Percentiles rank a stretch among this genome's conserved stretches.
phyloP scores from a whole-genome alignment of 176 grass and related monocot species.

The Carex cristatella region DNA sequence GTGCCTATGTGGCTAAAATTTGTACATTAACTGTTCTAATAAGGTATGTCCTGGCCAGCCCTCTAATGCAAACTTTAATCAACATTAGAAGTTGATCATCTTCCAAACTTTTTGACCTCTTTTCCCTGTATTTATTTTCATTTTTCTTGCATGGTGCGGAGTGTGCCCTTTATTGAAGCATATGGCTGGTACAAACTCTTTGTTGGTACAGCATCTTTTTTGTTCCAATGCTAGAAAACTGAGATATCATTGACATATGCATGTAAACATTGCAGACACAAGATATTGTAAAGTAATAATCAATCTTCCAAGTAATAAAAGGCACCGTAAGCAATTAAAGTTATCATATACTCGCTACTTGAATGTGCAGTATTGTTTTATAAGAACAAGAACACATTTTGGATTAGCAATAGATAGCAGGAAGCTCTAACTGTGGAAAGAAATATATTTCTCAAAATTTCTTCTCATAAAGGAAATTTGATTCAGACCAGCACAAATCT shows the following conservation, averaged over 20 bases:
- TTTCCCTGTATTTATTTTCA: background rate
- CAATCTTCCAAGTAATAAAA: too few species aligned
- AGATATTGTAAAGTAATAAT: background rate
- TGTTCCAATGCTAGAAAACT: background rate
- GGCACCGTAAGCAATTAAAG: too few species aligned
- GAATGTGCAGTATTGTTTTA: too few species aligned
- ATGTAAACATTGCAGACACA: background rate
- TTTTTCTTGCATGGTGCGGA: background rate
- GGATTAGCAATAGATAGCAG: too few species aligned
- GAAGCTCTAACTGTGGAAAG: too few species aligned
- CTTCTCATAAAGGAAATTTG: background rate
- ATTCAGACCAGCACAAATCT: background rate
- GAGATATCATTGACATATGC: background rate
- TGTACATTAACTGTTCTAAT: constrained; percentile 22
- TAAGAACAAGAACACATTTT: too few species aligned
- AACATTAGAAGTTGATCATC: background rate
- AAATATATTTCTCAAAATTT: background rate
- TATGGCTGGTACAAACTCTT: too few species aligned
- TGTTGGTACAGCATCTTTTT: too few species aligned
- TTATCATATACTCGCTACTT: too few species aligned
- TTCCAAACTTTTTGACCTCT: background rate
- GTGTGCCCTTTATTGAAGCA: too few species aligned
- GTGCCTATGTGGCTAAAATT: background rate
- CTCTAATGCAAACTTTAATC: background rate
- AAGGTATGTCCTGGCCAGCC: constrained; percentile 5